Evolutionary conservation across 2,329 filamentous ascomycete species (phyloP).

Genomic region (Pseudopithomyces chartarum): DNA sequence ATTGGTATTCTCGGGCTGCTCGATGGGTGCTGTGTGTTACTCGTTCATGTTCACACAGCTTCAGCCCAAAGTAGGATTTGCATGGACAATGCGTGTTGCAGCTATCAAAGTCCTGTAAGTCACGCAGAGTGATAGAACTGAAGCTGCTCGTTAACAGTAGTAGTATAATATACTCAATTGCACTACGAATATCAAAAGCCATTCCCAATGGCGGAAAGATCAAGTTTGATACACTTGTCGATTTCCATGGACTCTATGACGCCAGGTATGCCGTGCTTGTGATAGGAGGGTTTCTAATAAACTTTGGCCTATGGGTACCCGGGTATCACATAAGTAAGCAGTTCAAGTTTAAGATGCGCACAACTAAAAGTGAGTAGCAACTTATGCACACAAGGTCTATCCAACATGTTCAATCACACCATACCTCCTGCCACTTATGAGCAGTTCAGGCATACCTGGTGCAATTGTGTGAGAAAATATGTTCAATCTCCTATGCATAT

Average conservation of each 20-base stretch:
- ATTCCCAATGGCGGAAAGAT: constrained; percentile 20
- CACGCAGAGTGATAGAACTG: constrained; percentile 46
- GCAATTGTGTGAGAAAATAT: constrained; percentile 57
- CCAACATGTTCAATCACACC: constrained; percentile 48
- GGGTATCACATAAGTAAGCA: constrained; percentile 43
- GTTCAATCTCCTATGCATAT: constrained; percentile 47
- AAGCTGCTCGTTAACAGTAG: constrained; percentile 54
- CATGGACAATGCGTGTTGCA: constrained; percentile 65
- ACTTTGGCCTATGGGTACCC: constrained; percentile 36
- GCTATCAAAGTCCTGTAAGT: constrained; percentile 55
- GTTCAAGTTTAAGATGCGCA: neutral
- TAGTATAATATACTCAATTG: constrained; percentile 55
- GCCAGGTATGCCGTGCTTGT: constrained; percentile 36
- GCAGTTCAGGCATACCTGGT: constrained; percentile 60
- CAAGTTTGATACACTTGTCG: constrained; percentile 34
- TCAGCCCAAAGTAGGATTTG: constrained; percentile 61
- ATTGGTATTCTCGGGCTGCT: constrained; percentile 47
- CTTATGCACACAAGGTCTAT: constrained; percentile 63
- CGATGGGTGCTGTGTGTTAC: constrained; percentile 57
- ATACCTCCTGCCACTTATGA: constrained; percentile 53
- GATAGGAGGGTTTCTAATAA: constrained; percentile 28
- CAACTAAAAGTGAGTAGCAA: constrained; percentile 58
- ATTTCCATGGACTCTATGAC: constrained; percentile 41
- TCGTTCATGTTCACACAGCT: constrained; percentile 62
- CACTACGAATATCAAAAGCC: constrained; percentile 36